phyloP scores from a whole-genome alignment of 106 monocot species.

The Chionographis japonica region DNA sequence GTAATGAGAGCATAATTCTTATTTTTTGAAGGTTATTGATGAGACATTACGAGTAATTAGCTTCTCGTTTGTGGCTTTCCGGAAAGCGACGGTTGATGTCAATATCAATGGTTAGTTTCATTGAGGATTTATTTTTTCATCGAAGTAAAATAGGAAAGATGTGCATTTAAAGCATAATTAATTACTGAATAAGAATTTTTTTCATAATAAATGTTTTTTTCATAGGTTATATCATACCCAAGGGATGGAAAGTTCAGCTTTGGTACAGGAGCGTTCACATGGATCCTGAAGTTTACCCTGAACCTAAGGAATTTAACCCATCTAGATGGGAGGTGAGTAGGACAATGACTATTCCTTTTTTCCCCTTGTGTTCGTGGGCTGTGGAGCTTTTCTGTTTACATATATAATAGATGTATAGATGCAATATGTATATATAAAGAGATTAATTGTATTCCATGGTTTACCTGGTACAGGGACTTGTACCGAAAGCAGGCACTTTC shows the following conservation, averaged over 20 bases:
- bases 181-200: not conserved
- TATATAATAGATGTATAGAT: not conserved
- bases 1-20: not conserved
- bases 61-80: slow-evolving; percentile 81
- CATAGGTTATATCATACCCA: slow-evolving; percentile 80
- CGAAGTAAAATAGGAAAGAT: not conserved
- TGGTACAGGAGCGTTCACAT: slow-evolving; percentile 91
- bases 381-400: not conserved
- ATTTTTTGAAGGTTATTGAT: slow-evolving; percentile 64
- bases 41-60: slow-evolving; percentile 78
- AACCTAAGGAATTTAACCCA: slow-evolving; percentile 70
- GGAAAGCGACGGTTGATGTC: slow-evolving; percentile 58
- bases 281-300: slow-evolving; percentile 73
- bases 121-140: not conserved
- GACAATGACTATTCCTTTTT: not conserved
- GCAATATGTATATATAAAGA: too few species aligned
- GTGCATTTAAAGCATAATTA: not conserved
- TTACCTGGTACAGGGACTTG: slow-evolving; percentile 36
- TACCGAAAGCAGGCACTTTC: slow-evolving; percentile 66
- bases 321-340: slow-evolving; percentile 91
- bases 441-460: not conserved
- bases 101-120: slow-evolving; percentile 61
- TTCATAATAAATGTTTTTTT: not conserved
- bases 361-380: not conserved
- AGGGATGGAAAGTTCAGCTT: slow-evolving; percentile 82